phyloP scores from a whole-genome alignment of 176 grass and related monocot species.

The Carex pumila region DNA sequence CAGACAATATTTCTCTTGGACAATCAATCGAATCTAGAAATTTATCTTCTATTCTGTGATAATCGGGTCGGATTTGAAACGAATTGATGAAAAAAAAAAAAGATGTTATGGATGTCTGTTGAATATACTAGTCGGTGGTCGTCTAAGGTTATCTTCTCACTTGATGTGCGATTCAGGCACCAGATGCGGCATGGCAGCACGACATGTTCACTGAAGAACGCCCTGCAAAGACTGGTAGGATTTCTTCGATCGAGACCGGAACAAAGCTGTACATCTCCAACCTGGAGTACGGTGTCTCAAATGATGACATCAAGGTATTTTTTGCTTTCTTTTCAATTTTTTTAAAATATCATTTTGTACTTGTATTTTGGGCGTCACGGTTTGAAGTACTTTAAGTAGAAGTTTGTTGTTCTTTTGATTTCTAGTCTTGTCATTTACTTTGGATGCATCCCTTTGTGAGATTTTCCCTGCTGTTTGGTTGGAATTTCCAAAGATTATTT shows the following conservation, averaged over 20 bases:
- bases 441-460: not conserved
- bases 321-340: not conserved
- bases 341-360: not conserved
- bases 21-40: slow-evolving; percentile 1
- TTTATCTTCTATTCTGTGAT: slow-evolving; percentile 21
- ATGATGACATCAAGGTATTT: slow-evolving; percentile 93
- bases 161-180: slow-evolving; percentile 88
- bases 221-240: slow-evolving; percentile 36
- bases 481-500: not conserved
- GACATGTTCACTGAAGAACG: slow-evolving; percentile 54
- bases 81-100: slow-evolving; percentile 28
- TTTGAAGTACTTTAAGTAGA: not conserved
- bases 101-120: slow-evolving; percentile 25
- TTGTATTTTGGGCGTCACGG: not conserved
- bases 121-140: slow-evolving; percentile 34
- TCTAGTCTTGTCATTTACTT: not conserved
- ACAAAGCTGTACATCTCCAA: slow-evolving; percentile 94
- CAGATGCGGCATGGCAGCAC: slow-evolving; percentile 85
- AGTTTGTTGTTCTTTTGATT: not conserved
- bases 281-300: slow-evolving; percentile 84
- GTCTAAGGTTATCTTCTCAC: slow-evolving; percentile 52
- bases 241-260: slow-evolving; percentile 77
- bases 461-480: not conserved
- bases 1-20: slow-evolving; percentile 13
- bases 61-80: slow-evolving; percentile 3